A percentile compares a stretch with the other conserved stretches of the same genome.
These are phyloP conservation scores for Aspergillus biplanus DNA, from an alignment of 495 filamentous ascomycete genomes.

Conservation along the genomic window DNA sequence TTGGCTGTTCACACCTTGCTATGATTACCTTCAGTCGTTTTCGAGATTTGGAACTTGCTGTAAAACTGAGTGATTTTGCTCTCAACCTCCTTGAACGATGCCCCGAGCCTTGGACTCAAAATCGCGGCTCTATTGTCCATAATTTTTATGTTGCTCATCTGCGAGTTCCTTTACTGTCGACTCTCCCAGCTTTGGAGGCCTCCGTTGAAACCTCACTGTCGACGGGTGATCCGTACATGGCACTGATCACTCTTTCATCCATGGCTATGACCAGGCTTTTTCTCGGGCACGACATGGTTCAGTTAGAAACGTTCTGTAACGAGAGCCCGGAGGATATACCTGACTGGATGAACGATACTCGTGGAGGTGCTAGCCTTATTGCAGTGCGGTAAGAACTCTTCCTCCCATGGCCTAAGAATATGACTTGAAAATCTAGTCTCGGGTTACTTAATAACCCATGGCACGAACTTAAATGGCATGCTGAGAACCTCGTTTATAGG, in stretches of 20 bases:
- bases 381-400: constrained; percentile 50
- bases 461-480: no score
- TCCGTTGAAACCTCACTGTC: constrained; percentile 72
- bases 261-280: constrained; percentile 72
- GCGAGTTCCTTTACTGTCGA: constrained; percentile 61
- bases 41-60: constrained; percentile 69
- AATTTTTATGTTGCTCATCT: constrained; percentile 76
- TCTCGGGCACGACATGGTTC: constrained; percentile 72
- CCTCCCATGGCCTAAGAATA: not conserved
- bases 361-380: constrained; percentile 75
- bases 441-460: no score
- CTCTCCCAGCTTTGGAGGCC: constrained; percentile 64
- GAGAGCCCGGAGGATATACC: constrained; percentile 77
- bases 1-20: constrained; percentile 75
- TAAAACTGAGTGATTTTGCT: constrained; percentile 64
- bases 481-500: constrained; percentile 33
- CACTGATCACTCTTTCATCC: constrained; percentile 73
- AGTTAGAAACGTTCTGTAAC: constrained; percentile 73
- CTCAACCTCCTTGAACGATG: constrained; percentile 68
- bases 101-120: constrained; percentile 69
- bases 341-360: constrained; percentile 74
- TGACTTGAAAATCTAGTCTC: not conserved
- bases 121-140: constrained; percentile 72
- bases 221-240: constrained; percentile 74
- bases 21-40: constrained; percentile 75